Evolutionary conservation across 2,329 filamentous ascomycete genomes (phyloP).

Genomic region (Venturia pyrina): DNA sequence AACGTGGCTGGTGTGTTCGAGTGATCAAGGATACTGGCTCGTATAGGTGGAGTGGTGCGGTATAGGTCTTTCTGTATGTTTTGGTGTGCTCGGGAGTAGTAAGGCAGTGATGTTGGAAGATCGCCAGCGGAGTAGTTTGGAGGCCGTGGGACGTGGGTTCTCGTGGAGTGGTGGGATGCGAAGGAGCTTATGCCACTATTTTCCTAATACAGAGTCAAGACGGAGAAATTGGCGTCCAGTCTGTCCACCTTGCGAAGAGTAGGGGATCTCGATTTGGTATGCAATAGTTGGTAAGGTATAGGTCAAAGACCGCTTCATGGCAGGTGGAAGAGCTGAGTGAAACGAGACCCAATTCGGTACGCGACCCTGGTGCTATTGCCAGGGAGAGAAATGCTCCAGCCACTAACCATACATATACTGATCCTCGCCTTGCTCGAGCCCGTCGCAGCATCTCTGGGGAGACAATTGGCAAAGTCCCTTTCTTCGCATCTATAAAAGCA

Average conservation of each 20-base stretch:
- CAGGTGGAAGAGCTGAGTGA: not conserved
- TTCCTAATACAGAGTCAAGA: not conserved
- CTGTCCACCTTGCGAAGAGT: not conserved
- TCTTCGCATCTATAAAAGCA: no score
- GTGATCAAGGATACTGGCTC: not conserved
- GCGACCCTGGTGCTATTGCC: not conserved
- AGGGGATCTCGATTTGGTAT: not conserved
- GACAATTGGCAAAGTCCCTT: no score
- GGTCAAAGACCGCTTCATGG: constrained; percentile 6
- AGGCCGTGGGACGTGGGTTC: not conserved
- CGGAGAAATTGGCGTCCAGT: not conserved
- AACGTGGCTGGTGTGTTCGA: not conserved
- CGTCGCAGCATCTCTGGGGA: no score
- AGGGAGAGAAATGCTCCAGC: not conserved
- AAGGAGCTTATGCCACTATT: not conserved
- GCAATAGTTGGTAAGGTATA: not conserved
- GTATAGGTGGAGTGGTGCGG: not conserved
- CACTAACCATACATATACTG: not conserved
- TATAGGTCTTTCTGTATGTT: not conserved
- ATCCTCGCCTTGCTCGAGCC: not conserved
- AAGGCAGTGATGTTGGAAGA: not conserved
- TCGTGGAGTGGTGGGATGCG: not conserved
- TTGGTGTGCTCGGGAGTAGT: not conserved
- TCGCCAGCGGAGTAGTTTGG: not conserved
- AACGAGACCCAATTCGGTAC: not conserved